Conservation (phyloP, 805 yeast genomes). For the Wickerhamiella shivajii region DNA sequence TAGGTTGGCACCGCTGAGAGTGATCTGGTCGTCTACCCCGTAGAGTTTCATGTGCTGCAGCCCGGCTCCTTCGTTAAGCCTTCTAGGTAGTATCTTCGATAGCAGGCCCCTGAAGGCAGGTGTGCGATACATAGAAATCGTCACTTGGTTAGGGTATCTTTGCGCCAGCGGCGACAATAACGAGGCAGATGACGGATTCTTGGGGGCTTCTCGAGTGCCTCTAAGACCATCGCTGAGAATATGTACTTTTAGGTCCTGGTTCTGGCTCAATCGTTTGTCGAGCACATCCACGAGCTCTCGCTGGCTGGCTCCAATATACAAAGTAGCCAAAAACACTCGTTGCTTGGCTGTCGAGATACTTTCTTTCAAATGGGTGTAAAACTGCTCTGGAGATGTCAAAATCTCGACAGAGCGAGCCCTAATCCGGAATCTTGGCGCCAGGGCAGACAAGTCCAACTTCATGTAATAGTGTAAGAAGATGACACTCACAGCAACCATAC, state of each 20-base stretch:
- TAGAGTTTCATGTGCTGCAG: constrained; percentile 95
- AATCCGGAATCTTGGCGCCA: constrained; percentile 17
- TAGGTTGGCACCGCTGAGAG: constrained; percentile 82
- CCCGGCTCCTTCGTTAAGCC: constrained; percentile 84
- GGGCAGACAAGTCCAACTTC: constrained; percentile 13
- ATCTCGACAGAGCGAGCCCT: constrained; percentile 13
- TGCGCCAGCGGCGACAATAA: constrained; percentile 51
- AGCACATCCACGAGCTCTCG: constrained; percentile 55
- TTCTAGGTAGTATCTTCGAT: constrained; percentile 52
- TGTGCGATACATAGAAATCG: constrained; percentile 74
- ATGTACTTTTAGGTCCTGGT: constrained; percentile 49
- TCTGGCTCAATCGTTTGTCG: constrained; percentile 41
- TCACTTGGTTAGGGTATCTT: constrained; percentile 49
- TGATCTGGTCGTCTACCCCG: constrained; percentile 83
- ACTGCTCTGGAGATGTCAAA: constrained; percentile 40
- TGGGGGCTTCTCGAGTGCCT: constrained; percentile 87
- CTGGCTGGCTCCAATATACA: constrained; percentile 77
- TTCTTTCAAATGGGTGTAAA: constrained; percentile 44
- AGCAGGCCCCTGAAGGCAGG: constrained; percentile 65
- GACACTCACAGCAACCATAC: too few relatives aligned
- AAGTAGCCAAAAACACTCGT: constrained; percentile 66
- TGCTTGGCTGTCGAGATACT: constrained; percentile 49
- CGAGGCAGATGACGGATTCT: constrained; percentile 52
- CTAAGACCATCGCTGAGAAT: constrained; percentile 77
- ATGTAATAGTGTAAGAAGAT: too few relatives aligned